A percentile compares a stretch with the other conserved stretches of the same genome.
Conservation (phyloP, 2,329 filamentous ascomycete genomes). For the Elsinoe australis region DNA sequence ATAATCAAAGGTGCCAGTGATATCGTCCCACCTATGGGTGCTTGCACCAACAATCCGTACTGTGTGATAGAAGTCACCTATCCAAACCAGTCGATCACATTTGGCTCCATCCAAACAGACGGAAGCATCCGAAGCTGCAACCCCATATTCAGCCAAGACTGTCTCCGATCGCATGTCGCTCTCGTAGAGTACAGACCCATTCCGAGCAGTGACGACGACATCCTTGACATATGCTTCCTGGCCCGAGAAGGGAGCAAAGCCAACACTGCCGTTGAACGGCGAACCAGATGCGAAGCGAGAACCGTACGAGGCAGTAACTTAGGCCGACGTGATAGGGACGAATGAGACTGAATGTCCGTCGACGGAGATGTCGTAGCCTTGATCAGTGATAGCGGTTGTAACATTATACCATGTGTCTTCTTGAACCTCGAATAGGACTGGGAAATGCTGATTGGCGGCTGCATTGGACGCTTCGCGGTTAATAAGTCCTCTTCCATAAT, state of each 20-base stretch:
- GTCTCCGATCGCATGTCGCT: constrained; percentile 26
- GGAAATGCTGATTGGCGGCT: constrained; percentile 26
- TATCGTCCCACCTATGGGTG: constrained; percentile 31
- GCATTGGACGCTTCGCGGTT: constrained; percentile 32
- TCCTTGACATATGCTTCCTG: constrained; percentile 33
- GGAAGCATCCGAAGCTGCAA: constrained; percentile 29
- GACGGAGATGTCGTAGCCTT: constrained; percentile 28
- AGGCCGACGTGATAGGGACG: constrained; percentile 22
- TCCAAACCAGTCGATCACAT: constrained; percentile 37
- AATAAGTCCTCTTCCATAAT: constrained; percentile 31
- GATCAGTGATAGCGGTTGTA: constrained; percentile 28
- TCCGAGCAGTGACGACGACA: constrained; percentile 27
- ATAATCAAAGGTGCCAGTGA: constrained; percentile 30
- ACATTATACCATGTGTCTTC: constrained; percentile 35
- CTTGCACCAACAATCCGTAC: constrained; percentile 32
- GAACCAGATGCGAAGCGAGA: background rate
- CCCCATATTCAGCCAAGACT: constrained; percentile 33
- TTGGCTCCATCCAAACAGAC: constrained; percentile 39
- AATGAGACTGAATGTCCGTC: constrained; percentile 23
- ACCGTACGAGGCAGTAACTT: constrained; percentile 18
- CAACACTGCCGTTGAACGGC: constrained; percentile 28
- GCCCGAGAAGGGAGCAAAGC: constrained; percentile 37
- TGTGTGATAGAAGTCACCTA: constrained; percentile 39
- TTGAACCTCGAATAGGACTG: constrained; percentile 25
- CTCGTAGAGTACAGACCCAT: constrained; percentile 29